Conservation (phyloP, 2,329 filamentous ascomycete species). For the Paraphoma sp. region DNA sequence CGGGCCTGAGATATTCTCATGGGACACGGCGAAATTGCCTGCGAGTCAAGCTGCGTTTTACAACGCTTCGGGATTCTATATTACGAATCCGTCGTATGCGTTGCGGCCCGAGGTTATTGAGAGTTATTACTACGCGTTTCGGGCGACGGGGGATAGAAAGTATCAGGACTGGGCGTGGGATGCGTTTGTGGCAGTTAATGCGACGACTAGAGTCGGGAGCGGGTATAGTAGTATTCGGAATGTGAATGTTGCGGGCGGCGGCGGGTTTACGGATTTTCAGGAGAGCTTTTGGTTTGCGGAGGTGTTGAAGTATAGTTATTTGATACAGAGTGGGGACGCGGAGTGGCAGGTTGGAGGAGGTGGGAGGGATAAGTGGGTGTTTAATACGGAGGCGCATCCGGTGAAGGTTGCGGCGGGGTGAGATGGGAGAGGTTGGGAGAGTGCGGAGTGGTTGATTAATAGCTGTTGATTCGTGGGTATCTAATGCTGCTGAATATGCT, state of each 20-base stretch:
- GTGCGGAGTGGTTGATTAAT: too few species aligned
- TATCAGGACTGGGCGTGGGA: conserved; percentile 89
- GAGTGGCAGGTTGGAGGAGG: conserved; percentile 63
- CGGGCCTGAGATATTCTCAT: conserved; percentile 69
- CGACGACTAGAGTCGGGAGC: conserved; percentile 66
- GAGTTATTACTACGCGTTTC: conserved; percentile 85
- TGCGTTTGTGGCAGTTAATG: conserved; percentile 73
- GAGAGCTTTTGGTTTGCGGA: conserved; percentile 91
- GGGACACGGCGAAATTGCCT: conserved; percentile 44
- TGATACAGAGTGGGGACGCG: conserved; percentile 69
- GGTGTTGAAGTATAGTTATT: conserved; percentile 82
- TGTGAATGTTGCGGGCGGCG: conserved; percentile 70
- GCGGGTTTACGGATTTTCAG: conserved; percentile 71
- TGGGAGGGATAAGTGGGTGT: conserved; percentile 63
- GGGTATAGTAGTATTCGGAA: conserved; percentile 72
- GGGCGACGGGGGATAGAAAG: conserved; percentile 74
- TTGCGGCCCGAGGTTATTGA: conserved; percentile 84
- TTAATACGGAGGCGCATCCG: conserved; percentile 71
- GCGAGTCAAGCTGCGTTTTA: conserved; percentile 64
- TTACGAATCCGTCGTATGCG: conserved; percentile 66
- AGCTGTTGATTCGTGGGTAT: conserved; percentile 16
- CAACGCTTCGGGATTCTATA: conserved; percentile 73
- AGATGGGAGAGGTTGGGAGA: not conserved
- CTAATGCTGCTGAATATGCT: conserved; percentile 8
- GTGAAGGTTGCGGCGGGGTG: conserved; percentile 50